These are phyloP conservation scores for Paecilomyces sp. DNA, from an alignment of 2,329 filamentous ascomycete genomes.

Conservation along the genomic window DNA sequence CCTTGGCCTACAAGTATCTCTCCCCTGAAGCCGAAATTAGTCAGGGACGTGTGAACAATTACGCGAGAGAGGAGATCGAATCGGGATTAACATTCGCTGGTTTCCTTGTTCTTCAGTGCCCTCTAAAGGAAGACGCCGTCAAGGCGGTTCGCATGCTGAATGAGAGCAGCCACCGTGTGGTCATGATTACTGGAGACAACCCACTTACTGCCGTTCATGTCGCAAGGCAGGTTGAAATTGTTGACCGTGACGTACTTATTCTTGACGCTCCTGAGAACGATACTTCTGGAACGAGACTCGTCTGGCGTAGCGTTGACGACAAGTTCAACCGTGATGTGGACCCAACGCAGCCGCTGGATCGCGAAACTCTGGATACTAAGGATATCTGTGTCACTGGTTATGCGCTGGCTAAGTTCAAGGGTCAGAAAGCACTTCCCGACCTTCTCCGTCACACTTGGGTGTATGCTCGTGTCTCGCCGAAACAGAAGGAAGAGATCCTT, in stretches of 20 bases:
- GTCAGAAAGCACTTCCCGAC: conserved; percentile 65
- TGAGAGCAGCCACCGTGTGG: conserved; percentile 94
- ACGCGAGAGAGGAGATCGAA: conserved; percentile 90
- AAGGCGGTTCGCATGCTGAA: conserved; percentile 94
- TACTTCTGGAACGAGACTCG: conserved; percentile 67
- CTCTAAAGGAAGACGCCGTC: conserved; percentile 92
- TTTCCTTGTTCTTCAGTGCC: conserved; percentile 91
- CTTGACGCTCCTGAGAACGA: conserved; percentile 92
- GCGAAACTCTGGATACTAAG: conserved; percentile 72
- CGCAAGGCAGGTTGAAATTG: conserved; percentile 91
- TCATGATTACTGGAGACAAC: conserved; percentile 99
- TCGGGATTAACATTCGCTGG: conserved; percentile 79
- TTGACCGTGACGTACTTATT: conserved; percentile 90
- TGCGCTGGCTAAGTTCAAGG: conserved; percentile 81
- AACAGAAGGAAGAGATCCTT: conserved; percentile 98
- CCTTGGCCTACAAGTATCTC: conserved; percentile 89
- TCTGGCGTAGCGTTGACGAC: conserved; percentile 95
- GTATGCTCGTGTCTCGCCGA: conserved; percentile 94
- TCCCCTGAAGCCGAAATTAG: conserved; percentile 74
- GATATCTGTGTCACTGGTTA: conserved; percentile 96
- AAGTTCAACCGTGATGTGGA: conserved; percentile 80
- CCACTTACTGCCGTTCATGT: conserved; percentile 94
- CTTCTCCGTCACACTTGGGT: conserved; percentile 91
- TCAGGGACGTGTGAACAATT: conserved; percentile 78
- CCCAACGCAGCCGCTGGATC: conserved; percentile 70